Percentiles rank a stretch among this genome's conserved stretches.
Conservation (phyloP, 1,139 yeast species). For the Protomyces lactucae-debilis region DNA sequence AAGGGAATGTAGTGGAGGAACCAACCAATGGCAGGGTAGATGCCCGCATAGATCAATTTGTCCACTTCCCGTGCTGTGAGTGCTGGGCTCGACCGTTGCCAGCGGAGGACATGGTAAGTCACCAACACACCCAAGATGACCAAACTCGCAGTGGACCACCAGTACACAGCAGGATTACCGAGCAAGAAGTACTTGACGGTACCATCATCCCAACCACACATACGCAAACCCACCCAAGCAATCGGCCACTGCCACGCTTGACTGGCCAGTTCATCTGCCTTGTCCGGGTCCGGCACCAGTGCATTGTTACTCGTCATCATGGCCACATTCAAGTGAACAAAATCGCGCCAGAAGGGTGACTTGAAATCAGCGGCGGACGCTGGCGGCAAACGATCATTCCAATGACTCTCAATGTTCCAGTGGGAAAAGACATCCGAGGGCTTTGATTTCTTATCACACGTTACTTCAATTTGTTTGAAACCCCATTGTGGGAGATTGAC, state of each 20-base stretch:
- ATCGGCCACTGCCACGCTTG: conserved; percentile 99
- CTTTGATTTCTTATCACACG: conserved; percentile 71
- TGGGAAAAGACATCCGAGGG: conserved; percentile 88
- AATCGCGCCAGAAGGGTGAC: conserved; percentile 67
- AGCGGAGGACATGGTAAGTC: conserved; percentile 62
- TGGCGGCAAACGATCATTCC: conserved; percentile 63
- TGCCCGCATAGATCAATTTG: conserved; percentile 68
- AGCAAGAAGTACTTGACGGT: conserved; percentile 73
- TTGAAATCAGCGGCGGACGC: conserved; percentile 67
- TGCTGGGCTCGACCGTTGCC: conserved; percentile 87
- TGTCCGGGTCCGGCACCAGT: conserved; percentile 84
- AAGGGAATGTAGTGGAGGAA: conserved; percentile 87
- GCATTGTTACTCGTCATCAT: conserved; percentile 99
- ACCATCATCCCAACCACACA: conserved; percentile 90
- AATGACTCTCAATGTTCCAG: conserved; percentile 95
- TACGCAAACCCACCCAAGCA: conserved; percentile 81
- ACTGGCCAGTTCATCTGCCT: conserved; percentile 86
- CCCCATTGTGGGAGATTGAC: conserved; percentile 91
- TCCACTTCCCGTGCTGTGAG: conserved; percentile 46
- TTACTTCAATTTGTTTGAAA: conserved; percentile 94
- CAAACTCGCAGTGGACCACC: conserved; percentile 78
- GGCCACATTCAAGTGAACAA: conserved; percentile 86
- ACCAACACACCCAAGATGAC: conserved; percentile 56
- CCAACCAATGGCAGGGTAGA: conserved; percentile 92
- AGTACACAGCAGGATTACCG: conserved; percentile 91